Percentiles rank a stretch among this genome's conserved stretches.
phyloP scores from a whole-genome alignment of 345 rosid species.

The Turritis glabra region DNA sequence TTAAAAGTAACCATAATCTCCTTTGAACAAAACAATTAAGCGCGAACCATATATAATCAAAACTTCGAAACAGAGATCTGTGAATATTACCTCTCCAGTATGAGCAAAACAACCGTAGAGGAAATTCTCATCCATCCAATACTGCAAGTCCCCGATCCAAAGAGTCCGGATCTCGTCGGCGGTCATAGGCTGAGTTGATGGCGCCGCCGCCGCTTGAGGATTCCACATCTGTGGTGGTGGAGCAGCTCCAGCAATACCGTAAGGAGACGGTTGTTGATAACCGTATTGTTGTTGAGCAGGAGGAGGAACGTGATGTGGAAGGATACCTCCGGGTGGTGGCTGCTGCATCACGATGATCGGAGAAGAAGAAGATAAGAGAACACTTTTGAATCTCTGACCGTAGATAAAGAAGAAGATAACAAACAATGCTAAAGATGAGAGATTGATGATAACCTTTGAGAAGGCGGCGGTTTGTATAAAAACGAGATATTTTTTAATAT shows the following conservation, averaged over 20 bases:
- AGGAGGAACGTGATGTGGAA: slow-evolving; percentile 45
- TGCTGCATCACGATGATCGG: slow-evolving; percentile 62
- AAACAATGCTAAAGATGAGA: background rate
- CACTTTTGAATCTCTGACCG: slow-evolving; percentile 40
- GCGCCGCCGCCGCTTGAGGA: slow-evolving; percentile 41
- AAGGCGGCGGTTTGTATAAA: slow-evolving; percentile 2
- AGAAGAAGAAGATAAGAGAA: background rate
- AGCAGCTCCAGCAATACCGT: slow-evolving; percentile 58
- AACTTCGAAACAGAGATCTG: background rate
- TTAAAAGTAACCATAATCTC: background rate
- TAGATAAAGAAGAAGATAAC: slow-evolving; percentile 23
- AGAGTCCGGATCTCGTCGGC: slow-evolving; percentile 86
- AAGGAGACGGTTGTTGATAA: slow-evolving; percentile 52
- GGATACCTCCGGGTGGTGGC: slow-evolving; percentile 56
- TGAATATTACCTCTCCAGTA: slow-evolving; percentile 59
- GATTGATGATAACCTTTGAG: slow-evolving; percentile 3
- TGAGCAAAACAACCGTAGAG: slow-evolving; percentile 57
- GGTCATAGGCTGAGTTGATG: slow-evolving; percentile 41
- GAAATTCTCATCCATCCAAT: slow-evolving; percentile 92
- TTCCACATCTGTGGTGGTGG: slow-evolving; percentile 56
- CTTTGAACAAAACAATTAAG: background rate
- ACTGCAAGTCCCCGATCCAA: slow-evolving; percentile 96
- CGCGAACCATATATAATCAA: background rate
- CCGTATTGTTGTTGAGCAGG: slow-evolving; percentile 49
- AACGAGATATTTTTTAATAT: accelerated